Conservation (phyloP, 2,329 filamentous ascomycete genomes). For the Coniella lustricola region DNA sequence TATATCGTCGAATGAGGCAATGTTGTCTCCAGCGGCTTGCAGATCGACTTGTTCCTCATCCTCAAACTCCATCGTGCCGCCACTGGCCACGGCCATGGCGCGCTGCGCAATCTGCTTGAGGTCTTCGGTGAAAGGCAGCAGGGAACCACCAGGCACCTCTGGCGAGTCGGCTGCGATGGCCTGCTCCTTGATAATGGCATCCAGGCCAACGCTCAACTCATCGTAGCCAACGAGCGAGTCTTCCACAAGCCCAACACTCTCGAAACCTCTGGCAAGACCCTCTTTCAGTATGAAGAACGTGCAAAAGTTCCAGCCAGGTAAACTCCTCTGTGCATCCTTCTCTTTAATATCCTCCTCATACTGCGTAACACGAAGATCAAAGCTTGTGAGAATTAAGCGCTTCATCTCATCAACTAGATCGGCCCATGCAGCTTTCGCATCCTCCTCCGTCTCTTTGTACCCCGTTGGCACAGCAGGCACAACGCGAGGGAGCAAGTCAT, state of each 20-base stretch:
- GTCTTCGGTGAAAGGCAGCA: constrained; percentile 68
- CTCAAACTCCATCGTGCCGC: constrained; percentile 24
- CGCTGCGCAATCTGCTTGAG: constrained; percentile 54
- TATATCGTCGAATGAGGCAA: constrained; percentile 45
- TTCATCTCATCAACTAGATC: constrained; percentile 85
- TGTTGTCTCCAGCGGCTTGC: constrained; percentile 26
- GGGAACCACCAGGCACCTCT: constrained; percentile 62
- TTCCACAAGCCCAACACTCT: constrained; percentile 91
- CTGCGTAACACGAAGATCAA: constrained; percentile 82
- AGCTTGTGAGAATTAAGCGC: constrained; percentile 76
- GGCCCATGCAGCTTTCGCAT: constrained; percentile 74
- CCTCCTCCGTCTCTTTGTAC: constrained; percentile 65
- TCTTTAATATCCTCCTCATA: constrained; percentile 98
- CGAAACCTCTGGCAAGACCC: constrained; percentile 85
- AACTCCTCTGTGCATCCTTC: constrained; percentile 74
- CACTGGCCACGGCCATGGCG: constrained; percentile 34
- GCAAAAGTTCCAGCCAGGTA: constrained; percentile 98
- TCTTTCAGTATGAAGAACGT: constrained; percentile 99
- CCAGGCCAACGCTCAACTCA: constrained; percentile 81
- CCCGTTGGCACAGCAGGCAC: constrained; percentile 56
- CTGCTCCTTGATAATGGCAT: constrained; percentile 74
- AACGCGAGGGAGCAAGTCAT: constrained; percentile 55
- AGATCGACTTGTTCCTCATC: constrained; percentile 28
- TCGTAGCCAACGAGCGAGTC: constrained; percentile 94
- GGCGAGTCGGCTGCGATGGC: constrained; percentile 44